Percentiles rank a stretch among this genome's conserved stretches.
phyloP scores from a whole-genome alignment of 192 early-diverging fungal genomes.

The Coemansia sp. region DNA sequence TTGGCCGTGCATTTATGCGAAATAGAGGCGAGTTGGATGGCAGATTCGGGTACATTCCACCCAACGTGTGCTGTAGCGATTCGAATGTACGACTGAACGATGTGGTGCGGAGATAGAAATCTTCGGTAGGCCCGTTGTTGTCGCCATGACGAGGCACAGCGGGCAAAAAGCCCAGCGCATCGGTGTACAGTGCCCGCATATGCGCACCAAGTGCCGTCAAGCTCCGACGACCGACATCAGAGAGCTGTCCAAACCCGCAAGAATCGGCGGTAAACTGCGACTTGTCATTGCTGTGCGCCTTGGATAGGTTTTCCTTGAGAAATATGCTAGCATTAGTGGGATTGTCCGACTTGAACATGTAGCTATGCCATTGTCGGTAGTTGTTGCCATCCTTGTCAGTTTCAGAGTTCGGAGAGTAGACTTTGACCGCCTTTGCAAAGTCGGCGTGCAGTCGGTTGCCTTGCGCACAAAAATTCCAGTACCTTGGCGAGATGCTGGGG shows the following conservation, averaged over 20 bases:
- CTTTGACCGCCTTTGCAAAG: conserved; percentile 28
- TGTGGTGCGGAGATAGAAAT: conserved; percentile 63
- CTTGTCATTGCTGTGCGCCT: conserved; percentile 15
- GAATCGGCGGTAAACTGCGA: conserved; percentile 25
- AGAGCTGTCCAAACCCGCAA: conserved; percentile 63
- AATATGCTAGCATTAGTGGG: conserved; percentile 27
- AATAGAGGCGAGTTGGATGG: conserved; percentile 10
- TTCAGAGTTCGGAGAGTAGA: background rate
- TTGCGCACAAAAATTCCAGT: conserved; percentile 52
- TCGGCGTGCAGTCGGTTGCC: conserved; percentile 39
- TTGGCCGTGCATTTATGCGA: conserved; percentile 41
- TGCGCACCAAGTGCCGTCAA: conserved; percentile 57
- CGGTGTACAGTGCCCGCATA: conserved; percentile 62
- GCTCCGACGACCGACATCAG: conserved; percentile 61
- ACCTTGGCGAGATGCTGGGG: conserved; percentile 22
- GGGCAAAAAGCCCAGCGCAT: conserved; percentile 54
- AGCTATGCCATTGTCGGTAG: conserved; percentile 15
- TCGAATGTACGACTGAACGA: conserved; percentile 69
- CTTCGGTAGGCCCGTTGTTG: conserved; percentile 15
- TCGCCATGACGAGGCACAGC: conserved; percentile 6
- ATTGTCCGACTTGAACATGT: conserved; percentile 30
- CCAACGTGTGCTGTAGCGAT: conserved; percentile 65
- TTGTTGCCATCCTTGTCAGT: background rate
- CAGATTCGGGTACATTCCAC: conserved; percentile 62
- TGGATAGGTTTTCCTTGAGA: conserved; percentile 13